Evolutionary conservation across 257 asterid species (phyloP), one percentile per base, ranked within the genome.

Genomic region (Rehmannia glutinosa): DNA sequence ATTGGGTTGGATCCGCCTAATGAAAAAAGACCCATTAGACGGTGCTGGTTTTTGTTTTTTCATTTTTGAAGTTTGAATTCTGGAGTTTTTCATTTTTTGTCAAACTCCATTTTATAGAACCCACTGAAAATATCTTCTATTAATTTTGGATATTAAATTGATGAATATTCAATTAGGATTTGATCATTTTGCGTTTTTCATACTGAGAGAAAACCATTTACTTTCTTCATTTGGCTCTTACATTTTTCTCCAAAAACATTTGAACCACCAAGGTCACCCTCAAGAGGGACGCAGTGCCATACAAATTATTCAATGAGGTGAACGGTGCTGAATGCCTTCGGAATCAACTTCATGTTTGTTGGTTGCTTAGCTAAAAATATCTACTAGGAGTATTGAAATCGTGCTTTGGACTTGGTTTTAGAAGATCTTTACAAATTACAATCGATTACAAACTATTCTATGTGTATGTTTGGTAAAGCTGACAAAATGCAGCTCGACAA

Each of bases 291-390:
- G 47, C 19, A 12, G 17, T 13, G 47, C 47, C 12, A 8, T 41
- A 41, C n/a, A n/a, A n/a, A n/a, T n/a, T n/a, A n/a, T n/a, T n/a
- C 1, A 62, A 45, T 43, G 19, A 30, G 71, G 52, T 51, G 71
- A 35, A 35, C 12, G 62, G 52, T 32, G 51, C 25, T 66, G 7
- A 51, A 50, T 23, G 67, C 6, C 49, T 35, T 2, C 11, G 50
- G 27, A 30, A 49, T 47, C 49, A 5, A 49, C 13, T 49, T 35
- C 46, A 46, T 27, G 30, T 46, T 7, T 1, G n/a, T 25, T 64
- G 4, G 35, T 47, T 64, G 6, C 47, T 11, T 49, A 64, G 60
- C 32, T 5, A 1, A 51, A 35, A 49, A 33, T 4, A 23, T 24
- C 38, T 47, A 33, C 50, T 4, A 0, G 1, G 20, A 11, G 47